Conservation (phyloP, 2,329 filamentous ascomycete species). For the Plenodomus biglobosus region DNA sequence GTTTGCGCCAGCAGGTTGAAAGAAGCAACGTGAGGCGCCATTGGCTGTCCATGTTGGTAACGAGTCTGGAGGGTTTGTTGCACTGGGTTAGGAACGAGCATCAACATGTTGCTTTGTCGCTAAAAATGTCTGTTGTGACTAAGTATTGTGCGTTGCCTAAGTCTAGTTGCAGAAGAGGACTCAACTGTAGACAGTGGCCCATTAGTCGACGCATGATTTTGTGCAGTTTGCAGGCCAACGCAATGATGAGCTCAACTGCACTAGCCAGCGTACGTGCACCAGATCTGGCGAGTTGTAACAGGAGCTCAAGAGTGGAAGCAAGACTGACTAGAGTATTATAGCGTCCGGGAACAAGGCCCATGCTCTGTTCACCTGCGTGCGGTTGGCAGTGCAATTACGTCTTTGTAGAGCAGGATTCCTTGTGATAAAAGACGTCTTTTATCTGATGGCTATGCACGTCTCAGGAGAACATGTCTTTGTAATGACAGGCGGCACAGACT, state of each 20-base stretch:
- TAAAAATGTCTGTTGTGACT: too few relatives aligned
- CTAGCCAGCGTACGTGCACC: conserved; percentile 4
- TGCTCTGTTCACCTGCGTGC: conserved; percentile 7
- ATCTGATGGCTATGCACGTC: conserved; percentile 14
- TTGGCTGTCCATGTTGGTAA: background rate
- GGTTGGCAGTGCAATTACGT: conserved; percentile 16
- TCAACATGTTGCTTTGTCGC: background rate
- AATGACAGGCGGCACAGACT: conserved; percentile 8
- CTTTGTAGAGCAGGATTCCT: background rate
- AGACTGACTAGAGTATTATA: conserved; percentile 29
- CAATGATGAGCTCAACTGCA: conserved; percentile 10
- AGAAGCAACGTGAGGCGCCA: background rate
- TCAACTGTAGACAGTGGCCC: background rate
- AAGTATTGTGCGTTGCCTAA: too few relatives aligned
- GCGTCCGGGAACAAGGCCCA: conserved; percentile 12
- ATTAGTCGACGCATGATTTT: conserved; percentile 5
- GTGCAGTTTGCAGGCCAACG: conserved; percentile 6
- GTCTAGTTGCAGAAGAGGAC: background rate
- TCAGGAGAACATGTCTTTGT: conserved; percentile 18
- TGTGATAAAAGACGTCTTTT: background rate
- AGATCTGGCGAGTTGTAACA: conserved; percentile 15
- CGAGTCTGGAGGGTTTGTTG: background rate
- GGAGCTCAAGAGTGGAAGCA: conserved; percentile 23
- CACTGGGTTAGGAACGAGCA: background rate
- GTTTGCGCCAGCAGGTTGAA: too few relatives aligned